These are phyloP conservation scores for Pelagophyceae sp. DNA, from an alignment of 352 stramenopile genomes.

Conservation along the genomic window DNA sequence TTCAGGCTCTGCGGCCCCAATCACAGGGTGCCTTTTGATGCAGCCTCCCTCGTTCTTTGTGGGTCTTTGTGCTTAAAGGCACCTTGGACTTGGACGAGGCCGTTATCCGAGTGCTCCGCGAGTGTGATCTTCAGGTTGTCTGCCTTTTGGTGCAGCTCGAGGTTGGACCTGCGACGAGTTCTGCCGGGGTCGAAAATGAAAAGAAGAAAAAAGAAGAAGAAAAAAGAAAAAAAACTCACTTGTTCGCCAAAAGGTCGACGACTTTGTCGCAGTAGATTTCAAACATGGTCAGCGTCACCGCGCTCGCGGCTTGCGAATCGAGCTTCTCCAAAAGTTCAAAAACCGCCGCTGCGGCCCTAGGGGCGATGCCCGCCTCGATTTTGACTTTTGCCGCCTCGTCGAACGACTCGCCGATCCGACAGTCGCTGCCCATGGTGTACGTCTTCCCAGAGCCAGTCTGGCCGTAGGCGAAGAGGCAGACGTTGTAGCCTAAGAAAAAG, in stretches of 20 bases:
- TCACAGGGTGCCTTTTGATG: slow-evolving; percentile 28
- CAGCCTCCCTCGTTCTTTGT: slow-evolving; percentile 27
- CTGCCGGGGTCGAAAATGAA: too few species aligned
- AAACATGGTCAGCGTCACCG: slow-evolving; percentile 51
- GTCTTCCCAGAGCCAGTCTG: slow-evolving; percentile 53
- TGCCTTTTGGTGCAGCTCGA: too few species aligned
- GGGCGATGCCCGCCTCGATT: slow-evolving; percentile 45
- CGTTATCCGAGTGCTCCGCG: slow-evolving; percentile 48
- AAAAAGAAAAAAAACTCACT: too few species aligned
- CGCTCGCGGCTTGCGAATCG: slow-evolving; percentile 37
- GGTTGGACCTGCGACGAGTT: too few species aligned
- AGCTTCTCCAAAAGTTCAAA: slow-evolving; percentile 48
- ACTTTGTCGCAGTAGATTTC: slow-evolving; percentile 60
- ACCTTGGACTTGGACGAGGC: slow-evolving; percentile 49
- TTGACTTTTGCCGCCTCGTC: too few species aligned
- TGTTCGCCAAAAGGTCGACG: slow-evolving; percentile 36
- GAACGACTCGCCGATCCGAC: slow-evolving; percentile 24
- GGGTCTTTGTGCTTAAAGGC: too few species aligned
- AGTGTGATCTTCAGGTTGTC: slow-evolving; percentile 53
- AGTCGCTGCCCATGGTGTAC: slow-evolving; percentile 44
- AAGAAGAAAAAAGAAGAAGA: too few species aligned
- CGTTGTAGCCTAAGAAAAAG: too few species aligned
- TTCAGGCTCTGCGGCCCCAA: neutral
- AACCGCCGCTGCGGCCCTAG: slow-evolving; percentile 46
- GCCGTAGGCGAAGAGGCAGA: slow-evolving; percentile 39